Conservation (phyloP, 257 asterid species). For the Forsythia suspensa region DNA sequence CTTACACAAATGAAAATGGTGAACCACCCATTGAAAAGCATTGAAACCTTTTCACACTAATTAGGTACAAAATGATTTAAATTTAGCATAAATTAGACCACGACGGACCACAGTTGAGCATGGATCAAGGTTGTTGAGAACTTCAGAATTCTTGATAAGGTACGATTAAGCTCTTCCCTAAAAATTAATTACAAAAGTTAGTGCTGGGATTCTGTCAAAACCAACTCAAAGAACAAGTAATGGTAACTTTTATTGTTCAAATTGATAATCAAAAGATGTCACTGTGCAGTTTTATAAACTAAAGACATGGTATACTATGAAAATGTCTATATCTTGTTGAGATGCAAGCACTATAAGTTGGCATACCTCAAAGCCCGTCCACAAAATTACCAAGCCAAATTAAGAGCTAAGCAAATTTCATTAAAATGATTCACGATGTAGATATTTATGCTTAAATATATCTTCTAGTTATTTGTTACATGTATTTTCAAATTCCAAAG, state of each 20-base stretch:
- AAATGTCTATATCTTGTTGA: background rate
- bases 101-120: conserved; percentile 3
- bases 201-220: background rate
- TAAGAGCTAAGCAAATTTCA: background rate
- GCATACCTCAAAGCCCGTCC: background rate
- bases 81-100: conserved; percentile 1
- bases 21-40: conserved; percentile 10
- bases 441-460: background rate
- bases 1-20: background rate
- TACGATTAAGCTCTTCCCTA: background rate
- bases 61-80: background rate
- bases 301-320: background rate
- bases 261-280: background rate
- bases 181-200: background rate
- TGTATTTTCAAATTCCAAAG: background rate
- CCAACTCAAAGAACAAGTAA: background rate
- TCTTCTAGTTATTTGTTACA: background rate
- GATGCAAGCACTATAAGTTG: background rate
- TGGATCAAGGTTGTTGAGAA: conserved; percentile 4
- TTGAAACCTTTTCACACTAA: background rate
- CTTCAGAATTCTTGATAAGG: conserved; percentile 5
- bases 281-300: background rate
- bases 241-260: background rate
- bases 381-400: background rate
- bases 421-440: background rate